A percentile compares a stretch with the other conserved stretches of the same genome.
Conservation (phyloP, 129 eudicot genomes). For the Pseudognaphalium luteoalbum region DNA sequence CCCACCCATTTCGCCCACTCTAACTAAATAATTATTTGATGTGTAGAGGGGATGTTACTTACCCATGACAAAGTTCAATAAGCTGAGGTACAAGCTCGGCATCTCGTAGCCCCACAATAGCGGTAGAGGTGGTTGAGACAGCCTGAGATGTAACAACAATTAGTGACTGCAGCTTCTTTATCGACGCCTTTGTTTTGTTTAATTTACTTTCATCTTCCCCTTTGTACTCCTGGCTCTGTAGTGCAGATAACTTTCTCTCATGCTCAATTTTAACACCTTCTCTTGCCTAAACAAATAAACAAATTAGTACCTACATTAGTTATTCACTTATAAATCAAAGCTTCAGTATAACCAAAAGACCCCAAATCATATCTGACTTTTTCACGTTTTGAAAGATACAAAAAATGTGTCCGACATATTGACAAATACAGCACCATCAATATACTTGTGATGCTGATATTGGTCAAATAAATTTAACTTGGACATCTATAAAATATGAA, state of each 20-base stretch:
- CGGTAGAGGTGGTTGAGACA: constrained; percentile 78
- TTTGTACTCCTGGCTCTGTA: constrained; percentile 77
- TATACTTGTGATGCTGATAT: neutral
- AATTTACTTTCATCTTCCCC: constrained; percentile 77
- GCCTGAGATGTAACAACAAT: constrained; percentile 93
- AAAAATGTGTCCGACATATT: too few relatives aligned
- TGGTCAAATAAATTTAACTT: neutral
- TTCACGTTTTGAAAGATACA: too few relatives aligned
- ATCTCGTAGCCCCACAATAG: constrained; percentile 74
- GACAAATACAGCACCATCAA: neutral
- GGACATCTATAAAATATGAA: neutral
- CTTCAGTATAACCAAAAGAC: neutral
- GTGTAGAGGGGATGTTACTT: constrained; percentile 14
- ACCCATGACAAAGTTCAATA: constrained; percentile 96
- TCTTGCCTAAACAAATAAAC: constrained; percentile 56
- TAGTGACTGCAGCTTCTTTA: constrained; percentile 69
- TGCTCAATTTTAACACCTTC: constrained; percentile 93
- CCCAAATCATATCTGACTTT: neutral
- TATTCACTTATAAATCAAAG: neutral
- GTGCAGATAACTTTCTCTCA: constrained; percentile 68
- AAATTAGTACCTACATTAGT: neutral
- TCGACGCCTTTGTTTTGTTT: constrained; percentile 87
- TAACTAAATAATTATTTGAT: neutral
- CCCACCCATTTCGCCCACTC: neutral
- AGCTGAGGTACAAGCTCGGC: constrained; percentile 86